Base-by-base conservation (phyloP, 129 eudicot species). In the Flaveria ramosissima region DNA sequence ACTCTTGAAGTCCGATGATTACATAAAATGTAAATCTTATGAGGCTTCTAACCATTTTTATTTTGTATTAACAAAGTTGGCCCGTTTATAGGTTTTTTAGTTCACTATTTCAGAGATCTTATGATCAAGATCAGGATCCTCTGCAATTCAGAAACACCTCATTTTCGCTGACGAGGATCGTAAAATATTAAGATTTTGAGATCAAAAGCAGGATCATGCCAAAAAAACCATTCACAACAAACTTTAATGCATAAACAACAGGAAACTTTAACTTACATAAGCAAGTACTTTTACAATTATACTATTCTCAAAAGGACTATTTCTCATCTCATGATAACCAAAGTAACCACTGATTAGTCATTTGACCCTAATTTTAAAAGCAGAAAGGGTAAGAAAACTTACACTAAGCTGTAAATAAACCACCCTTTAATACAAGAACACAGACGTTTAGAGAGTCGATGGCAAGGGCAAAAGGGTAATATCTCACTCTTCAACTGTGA, bases 401-500 rank as follows among this genome's bases (percentile, higher is more conserved):
- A 65, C 52, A 65, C 5, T 73, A 51, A 24, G 56, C 56, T 42
- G 69, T 78, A 78, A 69, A 36, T 70, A 46, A 59, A 70, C 71
- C 23, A 16, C 32, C 82, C 71, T 70, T 45, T 42, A 21, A 24
- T 69, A 78, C 82, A 78, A 62, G 52, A 78, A 47, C 43, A 62
- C 48, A 50, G 51, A 66, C 39, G 64, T 61, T 71, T 16, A 36
- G 64, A 46, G 70, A 19, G 64, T 70, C 56, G 23, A 62, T 60
- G 51, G 77, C 51, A 59, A 71, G 62, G 71, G 71, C 51, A 43
- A n/a, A 66, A 76, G 51, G 48, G 81, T 77, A 78, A 70, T 47
- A 52, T 47, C 77, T 72, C 75, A 80, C 62, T 80, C 84, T 80
- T 80, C 84, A 66, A 86, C 89, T 17, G 81, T 84, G 41, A 89